phyloP scores from a whole-genome alignment of 2,329 filamentous ascomycete genomes.

The Raffaelea arxii region DNA sequence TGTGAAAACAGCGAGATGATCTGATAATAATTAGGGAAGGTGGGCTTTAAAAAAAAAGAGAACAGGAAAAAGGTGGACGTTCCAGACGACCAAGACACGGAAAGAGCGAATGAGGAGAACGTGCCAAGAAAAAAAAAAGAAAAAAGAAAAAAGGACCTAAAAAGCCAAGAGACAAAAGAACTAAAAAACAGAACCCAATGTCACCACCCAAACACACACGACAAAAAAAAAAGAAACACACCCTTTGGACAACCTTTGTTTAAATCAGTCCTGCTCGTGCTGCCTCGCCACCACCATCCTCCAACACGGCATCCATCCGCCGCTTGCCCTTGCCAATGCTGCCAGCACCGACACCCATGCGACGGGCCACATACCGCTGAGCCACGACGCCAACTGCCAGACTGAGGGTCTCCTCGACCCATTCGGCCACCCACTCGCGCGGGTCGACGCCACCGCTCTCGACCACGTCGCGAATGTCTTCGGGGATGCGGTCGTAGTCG shows the following conservation, averaged over 20 bases:
- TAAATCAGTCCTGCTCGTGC: conserved; percentile 48
- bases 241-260: conserved; percentile 1
- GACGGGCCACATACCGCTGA: conserved; percentile 84
- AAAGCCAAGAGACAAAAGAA: not conserved
- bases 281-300: conserved; percentile 49
- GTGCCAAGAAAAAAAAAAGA: not conserved
- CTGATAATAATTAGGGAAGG: not conserved
- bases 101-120: not conserved
- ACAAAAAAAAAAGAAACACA: not conserved
- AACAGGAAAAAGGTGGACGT: not conserved
- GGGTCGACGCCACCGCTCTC: conserved; percentile 70
- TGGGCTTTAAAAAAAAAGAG: not conserved
- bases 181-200: not conserved
- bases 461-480: conserved; percentile 81
- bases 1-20: not conserved
- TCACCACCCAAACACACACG: not conserved
- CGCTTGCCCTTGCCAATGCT: conserved; percentile 52
- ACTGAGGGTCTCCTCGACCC: conserved; percentile 80
- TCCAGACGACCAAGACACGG: not conserved
- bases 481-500: conserved; percentile 46
- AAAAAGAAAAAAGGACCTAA: not conserved
- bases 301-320: conserved; percentile 43
- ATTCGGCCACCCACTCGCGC: conserved; percentile 93
- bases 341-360: conserved; percentile 93
- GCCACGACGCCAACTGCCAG: conserved; percentile 78